Evolutionary conservation across 441 rosid species (phyloP), one percentile per base, ranked within the genome.

Genomic region (Eutrema salsugineum): DNA sequence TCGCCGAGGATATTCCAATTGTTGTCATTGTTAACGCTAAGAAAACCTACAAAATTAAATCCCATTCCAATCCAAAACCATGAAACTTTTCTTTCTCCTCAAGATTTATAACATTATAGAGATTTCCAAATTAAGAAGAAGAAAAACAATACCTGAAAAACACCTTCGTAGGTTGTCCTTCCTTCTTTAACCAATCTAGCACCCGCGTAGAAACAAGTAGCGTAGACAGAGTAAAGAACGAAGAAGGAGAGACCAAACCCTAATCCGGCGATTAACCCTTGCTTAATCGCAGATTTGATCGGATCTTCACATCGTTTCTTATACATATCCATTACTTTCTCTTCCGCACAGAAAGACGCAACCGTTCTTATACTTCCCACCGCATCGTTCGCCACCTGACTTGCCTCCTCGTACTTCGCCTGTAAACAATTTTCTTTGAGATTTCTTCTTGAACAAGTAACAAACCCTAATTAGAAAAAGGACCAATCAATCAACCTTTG

Each of bases 291-390:
- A 0, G 75, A 38, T 69, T 75, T 77, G 40, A 77, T 32, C 17
- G 86, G 80, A 27, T 74, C 84, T 44, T 75, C 77, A 39, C 88
- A 84, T 77, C 79, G 77, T 60, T 62, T 80, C 75, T 76, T 62
- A 63, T 82, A 82, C 19, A 70, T 68, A 4, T 80, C 55, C 75
- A 84, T 76, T 67, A 84, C 83, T 59, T 78, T 78, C 59, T 84
- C 84, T 53, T 84, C 87, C 0, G 85, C 83, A 57, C 85, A 80
- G 63, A 82, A 84, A 1, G 87, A 79, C 49, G 81, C 85, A 46
- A 81, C 75, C 4, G 83, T 83, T 77, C 84, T 77, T 30, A 83
- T 83, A 42, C 82, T 75, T 30, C 86, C 81, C 6, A 81, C 83
- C 4, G 86, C 84, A 68, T 83, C 84, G n/a, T 51, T 78, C 4